Evolutionary conservation across 345 rosid genomes (phyloP), one percentile per base, ranked within the genome.

Genomic region (Eucalyptus lansdowneana): DNA sequence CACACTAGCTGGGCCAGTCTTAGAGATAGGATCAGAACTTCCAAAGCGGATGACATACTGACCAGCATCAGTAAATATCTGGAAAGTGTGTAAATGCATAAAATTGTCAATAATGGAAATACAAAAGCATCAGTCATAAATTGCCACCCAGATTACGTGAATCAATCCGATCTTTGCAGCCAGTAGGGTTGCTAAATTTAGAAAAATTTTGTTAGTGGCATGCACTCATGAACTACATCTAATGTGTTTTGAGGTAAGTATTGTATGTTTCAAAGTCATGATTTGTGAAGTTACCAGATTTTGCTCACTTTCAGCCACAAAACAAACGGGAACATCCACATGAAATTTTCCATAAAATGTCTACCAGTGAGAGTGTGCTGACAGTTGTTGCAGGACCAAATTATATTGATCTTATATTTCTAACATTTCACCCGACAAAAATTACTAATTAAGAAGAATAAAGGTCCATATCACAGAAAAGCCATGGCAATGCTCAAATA

Each of bases 31-130:
- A 93, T 96, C 97, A 87, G 96, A 89, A 91, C 93, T 94, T 88
- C 99, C 99, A 92, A 98, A 98, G 80, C 98, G 94, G 87, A 98
- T 98, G 72, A 93, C 98, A 76, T 98, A 98, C 92, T 98, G 99
- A 31, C 99, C 99, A 91, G 99, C 99, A 95, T 98, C 99, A 44
- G 99, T 97, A 89, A 98, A 95, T 34, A 98, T 94, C 98, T 97
- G 95, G 86, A 93, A 34, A 29, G 88, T 65, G 88, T 65, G 91
- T 58, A 90, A 44, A 89, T 49, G 37, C 86, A 87, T 27, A 50
- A 27, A 60, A 72, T 69, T 44, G 44, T 88, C 85, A 88, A 69
- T 12, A 88, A 37, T 45, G 42, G 37, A 62, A 27, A 44, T 31
- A 15, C 29, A 19, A 31, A 88, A 1, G 24, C 45, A 31, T 19